These are phyloP conservation scores for Vanrija sp. DNA, from an alignment of 1,284 basidiomycete species.

Conservation along the genomic window DNA sequence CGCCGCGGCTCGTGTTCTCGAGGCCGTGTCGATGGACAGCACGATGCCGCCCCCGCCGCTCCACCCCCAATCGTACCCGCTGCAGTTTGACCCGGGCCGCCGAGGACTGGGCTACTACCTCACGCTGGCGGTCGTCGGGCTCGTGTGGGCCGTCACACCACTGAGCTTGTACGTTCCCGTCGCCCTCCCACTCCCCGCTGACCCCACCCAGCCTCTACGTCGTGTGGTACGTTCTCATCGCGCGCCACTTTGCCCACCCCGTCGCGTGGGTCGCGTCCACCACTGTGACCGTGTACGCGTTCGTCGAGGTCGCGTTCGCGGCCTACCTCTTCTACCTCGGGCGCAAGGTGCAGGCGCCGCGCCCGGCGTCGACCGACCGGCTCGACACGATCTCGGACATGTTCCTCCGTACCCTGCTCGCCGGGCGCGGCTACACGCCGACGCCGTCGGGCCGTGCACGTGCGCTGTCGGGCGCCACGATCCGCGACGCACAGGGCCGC, in stretches of 20 bases:
- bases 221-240: slow-evolving; percentile 52
- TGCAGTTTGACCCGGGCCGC: not conserved
- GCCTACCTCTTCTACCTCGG: slow-evolving; percentile 64
- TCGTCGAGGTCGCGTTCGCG: slow-evolving; percentile 59
- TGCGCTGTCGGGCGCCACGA: not conserved
- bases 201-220: slow-evolving; percentile 46
- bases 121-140: slow-evolving; percentile 54
- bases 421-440: slow-evolving; percentile 58
- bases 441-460: not conserved
- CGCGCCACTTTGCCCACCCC: slow-evolving; percentile 43
- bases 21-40: not conserved
- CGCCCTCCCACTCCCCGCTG: slow-evolving; percentile 1
- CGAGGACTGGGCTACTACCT: slow-evolving; percentile 25
- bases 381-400: slow-evolving; percentile 58
- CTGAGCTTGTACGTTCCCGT: slow-evolving; percentile 58
- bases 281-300: slow-evolving; percentile 32
- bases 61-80: too few species aligned
- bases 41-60: too few species aligned
- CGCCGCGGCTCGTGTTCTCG: not conserved
- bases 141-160: slow-evolving; percentile 67
- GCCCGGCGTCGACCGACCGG: slow-evolving; percentile 48
- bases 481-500: not conserved
- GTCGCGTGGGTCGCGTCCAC: slow-evolving; percentile 3
- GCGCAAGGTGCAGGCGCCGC: slow-evolving; percentile 55
- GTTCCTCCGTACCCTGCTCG: slow-evolving; percentile 60